Conservation (phyloP, 257 asterid genomes). For the Solanum sitiens region DNA sequence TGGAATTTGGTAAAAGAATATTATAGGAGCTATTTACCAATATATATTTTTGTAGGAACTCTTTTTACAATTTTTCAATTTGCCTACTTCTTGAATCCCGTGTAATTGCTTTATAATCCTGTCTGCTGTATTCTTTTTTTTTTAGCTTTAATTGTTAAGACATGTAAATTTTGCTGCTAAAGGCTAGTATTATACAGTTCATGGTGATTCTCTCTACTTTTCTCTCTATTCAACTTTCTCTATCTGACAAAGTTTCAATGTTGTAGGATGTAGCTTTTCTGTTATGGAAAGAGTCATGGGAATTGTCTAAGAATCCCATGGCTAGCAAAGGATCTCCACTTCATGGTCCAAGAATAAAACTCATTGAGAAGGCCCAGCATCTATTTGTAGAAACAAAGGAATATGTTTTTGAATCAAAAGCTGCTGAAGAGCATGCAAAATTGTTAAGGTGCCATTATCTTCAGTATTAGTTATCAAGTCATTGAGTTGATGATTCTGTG, state of each 20-base stretch:
- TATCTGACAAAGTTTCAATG: neutral
- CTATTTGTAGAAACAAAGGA: constrained; percentile 80
- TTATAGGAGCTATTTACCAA: neutral
- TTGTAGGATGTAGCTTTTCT: constrained; percentile 77
- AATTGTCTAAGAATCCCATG: constrained; percentile 66
- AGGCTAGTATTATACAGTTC: neutral
- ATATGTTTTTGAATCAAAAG: constrained; percentile 79
- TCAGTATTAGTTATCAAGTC: neutral
- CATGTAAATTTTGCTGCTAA: neutral
- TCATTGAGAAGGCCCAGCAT: constrained; percentile 69
- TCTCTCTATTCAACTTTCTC: constrained; percentile 1
- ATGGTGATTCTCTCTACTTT: neutral
- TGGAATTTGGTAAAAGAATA: neutral
- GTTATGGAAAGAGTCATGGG: constrained; percentile 95
- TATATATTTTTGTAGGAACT: neutral
- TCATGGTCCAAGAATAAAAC: constrained; percentile 75
- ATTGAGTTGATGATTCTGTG: neutral
- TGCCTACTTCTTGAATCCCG: neutral
- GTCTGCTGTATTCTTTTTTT: neutral
- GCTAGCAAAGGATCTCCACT: constrained; percentile 74
- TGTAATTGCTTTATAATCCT: neutral
- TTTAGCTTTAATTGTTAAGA: neutral
- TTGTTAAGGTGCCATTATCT: constrained; percentile 50
- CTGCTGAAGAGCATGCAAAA: constrained; percentile 98
- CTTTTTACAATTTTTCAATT: neutral